These are phyloP conservation scores for Akebia trifoliata DNA, from an alignment of 164 flowering plant species.

Conservation along the genomic window DNA sequence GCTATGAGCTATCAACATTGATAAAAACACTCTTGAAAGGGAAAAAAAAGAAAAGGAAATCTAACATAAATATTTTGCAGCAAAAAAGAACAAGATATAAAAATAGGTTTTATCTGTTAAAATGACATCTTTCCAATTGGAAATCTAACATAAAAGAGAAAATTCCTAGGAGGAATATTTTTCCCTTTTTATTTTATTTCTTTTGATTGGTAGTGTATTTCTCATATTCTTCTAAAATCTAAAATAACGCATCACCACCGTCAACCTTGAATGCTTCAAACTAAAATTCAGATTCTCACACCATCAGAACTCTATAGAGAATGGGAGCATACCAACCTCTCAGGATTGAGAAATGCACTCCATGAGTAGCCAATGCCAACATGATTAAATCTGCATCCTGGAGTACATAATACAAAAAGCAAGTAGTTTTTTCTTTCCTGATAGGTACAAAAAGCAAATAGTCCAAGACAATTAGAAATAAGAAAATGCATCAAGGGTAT, in stretches of 20 bases:
- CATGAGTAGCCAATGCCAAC: slow-evolving; percentile 96
- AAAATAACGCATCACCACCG: neutral
- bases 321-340: slow-evolving; percentile 48
- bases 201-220: too few relatives aligned
- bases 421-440: too few relatives aligned
- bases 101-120: slow-evolving; percentile 2
- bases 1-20: too few relatives aligned
- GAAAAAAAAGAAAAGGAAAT: too few relatives aligned
- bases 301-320: neutral
- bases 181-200: too few relatives aligned
- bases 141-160: too few relatives aligned
- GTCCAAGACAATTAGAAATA: neutral
- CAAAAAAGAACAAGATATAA: neutral
- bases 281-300: too few relatives aligned
- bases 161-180: too few relatives aligned
- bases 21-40: too few relatives aligned
- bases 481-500: neutral
- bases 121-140: neutral
- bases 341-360: slow-evolving; percentile 90
- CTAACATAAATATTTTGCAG: neutral
- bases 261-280: too few relatives aligned
- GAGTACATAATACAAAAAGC: slow-evolving; percentile 6
- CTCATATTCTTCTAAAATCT: neutral
- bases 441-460: neutral
- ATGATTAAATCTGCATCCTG: slow-evolving; percentile 98